These are phyloP conservation scores for Monosporascus sp. DNA, from an alignment of 2,329 filamentous ascomycete species.

Conservation along the genomic window DNA sequence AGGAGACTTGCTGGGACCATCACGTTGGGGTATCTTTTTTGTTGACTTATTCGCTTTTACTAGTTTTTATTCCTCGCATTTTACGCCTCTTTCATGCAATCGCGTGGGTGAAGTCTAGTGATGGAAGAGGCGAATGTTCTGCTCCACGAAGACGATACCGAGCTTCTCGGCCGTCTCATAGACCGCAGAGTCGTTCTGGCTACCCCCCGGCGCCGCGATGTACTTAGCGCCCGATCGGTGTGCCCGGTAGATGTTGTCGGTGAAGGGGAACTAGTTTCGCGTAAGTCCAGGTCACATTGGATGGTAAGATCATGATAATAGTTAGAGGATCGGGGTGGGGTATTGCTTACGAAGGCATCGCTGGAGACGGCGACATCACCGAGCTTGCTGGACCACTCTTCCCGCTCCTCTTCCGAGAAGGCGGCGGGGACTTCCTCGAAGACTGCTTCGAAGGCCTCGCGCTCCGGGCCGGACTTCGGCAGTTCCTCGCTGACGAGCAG, in stretches of 20 bases:
- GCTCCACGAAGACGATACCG: slow-evolving; percentile 91
- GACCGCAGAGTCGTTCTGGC: slow-evolving; percentile 76
- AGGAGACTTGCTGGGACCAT: too few species aligned
- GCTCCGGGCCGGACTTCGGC: slow-evolving; percentile 77
- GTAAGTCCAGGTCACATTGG: slow-evolving; percentile 16
- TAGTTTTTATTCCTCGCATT: neutral
- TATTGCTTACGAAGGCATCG: slow-evolving; percentile 82
- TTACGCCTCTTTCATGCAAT: neutral
- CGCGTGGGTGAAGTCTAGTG: slow-evolving; percentile 53
- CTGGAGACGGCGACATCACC: slow-evolving; percentile 80
- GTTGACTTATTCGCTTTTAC: neutral
- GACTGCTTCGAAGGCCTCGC: slow-evolving; percentile 77
- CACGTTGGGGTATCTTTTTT: too few species aligned
- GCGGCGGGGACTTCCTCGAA: slow-evolving; percentile 83
- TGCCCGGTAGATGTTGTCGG: slow-evolving; percentile 94
- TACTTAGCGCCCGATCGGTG: slow-evolving; percentile 89
- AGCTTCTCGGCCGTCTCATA: slow-evolving; percentile 89
- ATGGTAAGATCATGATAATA: too few species aligned
- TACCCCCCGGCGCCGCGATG: slow-evolving; percentile 87
- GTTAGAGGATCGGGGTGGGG: neutral
- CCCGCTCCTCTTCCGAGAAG: slow-evolving; percentile 80
- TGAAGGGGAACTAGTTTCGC: slow-evolving; percentile 77
- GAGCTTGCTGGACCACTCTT: slow-evolving; percentile 79
- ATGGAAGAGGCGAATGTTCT: slow-evolving; percentile 90
- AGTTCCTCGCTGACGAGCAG: slow-evolving; percentile 88